These are phyloP conservation scores for Pseudodiploospora longispora DNA, from an alignment of 2,329 filamentous ascomycete species.

Conservation along the genomic window DNA sequence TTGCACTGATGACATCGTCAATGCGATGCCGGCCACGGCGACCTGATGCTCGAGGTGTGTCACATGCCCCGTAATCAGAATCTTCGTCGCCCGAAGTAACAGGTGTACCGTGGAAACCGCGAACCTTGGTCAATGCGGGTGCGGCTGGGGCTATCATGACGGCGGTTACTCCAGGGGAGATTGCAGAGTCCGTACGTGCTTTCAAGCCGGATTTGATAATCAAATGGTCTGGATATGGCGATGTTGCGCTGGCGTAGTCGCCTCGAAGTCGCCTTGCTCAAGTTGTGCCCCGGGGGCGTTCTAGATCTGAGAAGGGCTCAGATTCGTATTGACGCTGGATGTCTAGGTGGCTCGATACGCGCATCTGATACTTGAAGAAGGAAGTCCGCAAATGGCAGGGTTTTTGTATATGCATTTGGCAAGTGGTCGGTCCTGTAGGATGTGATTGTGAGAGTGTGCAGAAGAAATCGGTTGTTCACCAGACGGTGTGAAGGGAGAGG, in stretches of 20 bases:
- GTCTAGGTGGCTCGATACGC: constrained; percentile 41
- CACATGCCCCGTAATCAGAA: constrained; percentile 38
- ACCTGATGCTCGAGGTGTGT: constrained; percentile 28
- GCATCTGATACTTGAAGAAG: constrained; percentile 52
- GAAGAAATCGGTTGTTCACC: constrained; percentile 2
- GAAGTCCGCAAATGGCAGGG: constrained; percentile 35
- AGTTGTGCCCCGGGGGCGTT: constrained; percentile 49
- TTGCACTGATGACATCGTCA: constrained; percentile 51
- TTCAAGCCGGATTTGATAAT: not conserved
- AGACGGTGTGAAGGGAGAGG: constrained; percentile 7
- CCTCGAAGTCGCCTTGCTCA: constrained; percentile 21
- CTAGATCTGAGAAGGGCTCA: constrained; percentile 48
- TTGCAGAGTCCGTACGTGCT: not conserved
- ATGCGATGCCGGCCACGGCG: constrained; percentile 35
- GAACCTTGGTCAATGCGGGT: constrained; percentile 45
- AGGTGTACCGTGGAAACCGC: constrained; percentile 48
- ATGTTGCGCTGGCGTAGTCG: constrained; percentile 7
- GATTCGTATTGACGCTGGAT: constrained; percentile 41
- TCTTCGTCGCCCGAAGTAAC: constrained; percentile 50
- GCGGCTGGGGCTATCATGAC: constrained; percentile 39
- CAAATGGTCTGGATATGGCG: constrained; percentile 1
- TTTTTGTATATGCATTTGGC: constrained; percentile 51
- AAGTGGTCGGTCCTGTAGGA: constrained; percentile 13
- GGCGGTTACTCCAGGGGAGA: not conserved
- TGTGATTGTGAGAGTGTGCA: constrained; percentile 6